Conservation (phyloP, 495 filamentous ascomycete genomes). For the Neurospora discreta region DNA sequence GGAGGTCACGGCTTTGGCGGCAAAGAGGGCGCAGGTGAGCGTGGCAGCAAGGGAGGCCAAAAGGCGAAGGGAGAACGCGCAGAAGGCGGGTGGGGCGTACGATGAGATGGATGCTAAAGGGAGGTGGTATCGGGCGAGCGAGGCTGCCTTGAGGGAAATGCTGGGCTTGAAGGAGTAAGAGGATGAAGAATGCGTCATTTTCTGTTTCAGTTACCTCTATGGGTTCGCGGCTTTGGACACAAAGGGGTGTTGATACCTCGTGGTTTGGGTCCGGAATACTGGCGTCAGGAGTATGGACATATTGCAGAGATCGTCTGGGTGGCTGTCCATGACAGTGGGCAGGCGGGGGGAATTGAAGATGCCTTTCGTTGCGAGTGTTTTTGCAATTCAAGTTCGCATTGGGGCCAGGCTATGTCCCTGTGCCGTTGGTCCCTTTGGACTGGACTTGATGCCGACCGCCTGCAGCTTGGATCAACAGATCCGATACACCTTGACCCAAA, state of each 20-base stretch:
- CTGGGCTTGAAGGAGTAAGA: slow-evolving; percentile 26
- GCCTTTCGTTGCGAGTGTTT: neutral
- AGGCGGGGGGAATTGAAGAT: neutral
- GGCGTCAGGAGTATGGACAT: neutral
- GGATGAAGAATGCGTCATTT: neutral
- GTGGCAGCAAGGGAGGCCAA: slow-evolving; percentile 68
- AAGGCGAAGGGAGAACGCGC: slow-evolving; percentile 55
- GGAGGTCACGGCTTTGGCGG: slow-evolving; percentile 62
- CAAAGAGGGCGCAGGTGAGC: slow-evolving; percentile 53
- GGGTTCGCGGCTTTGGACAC: neutral
- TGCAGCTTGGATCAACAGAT: neutral
- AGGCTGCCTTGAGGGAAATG: slow-evolving; percentile 55
- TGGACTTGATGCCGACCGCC: neutral
- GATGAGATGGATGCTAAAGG: slow-evolving; percentile 78
- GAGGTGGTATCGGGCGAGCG: slow-evolving; percentile 67
- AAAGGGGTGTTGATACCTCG: neutral
- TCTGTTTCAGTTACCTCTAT: neutral
- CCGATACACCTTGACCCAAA: neutral
- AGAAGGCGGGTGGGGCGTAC: slow-evolving; percentile 42
- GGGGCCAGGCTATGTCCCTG: neutral
- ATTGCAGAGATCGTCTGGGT: neutral
- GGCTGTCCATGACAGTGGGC: neutral
- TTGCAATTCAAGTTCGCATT: neutral
- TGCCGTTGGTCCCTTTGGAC: neutral
- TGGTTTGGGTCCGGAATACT: neutral